Percentiles rank a stretch among this genome's conserved stretches.
Conservation (phyloP, 2,329 filamentous ascomycete species). For the Graphilbum sp. region DNA sequence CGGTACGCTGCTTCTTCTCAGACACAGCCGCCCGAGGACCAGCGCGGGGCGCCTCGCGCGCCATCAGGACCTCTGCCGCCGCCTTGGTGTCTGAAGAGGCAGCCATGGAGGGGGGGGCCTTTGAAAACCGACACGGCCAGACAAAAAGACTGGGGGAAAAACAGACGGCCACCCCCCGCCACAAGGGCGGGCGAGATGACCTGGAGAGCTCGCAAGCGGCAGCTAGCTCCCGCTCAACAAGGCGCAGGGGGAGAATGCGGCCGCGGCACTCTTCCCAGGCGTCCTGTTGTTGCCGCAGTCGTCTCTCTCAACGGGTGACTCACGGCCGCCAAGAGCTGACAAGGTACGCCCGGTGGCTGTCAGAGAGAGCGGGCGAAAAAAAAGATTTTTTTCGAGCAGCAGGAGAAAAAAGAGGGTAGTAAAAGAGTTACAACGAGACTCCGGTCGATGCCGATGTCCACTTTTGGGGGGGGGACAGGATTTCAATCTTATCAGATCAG, state of each 20-base stretch:
- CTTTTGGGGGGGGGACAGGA: neutral
- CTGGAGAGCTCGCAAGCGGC: neutral
- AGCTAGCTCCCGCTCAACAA: neutral
- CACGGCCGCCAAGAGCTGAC: too few species aligned
- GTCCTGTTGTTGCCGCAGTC: too few species aligned
- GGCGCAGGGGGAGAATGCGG: too few species aligned
- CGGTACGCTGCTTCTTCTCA: conserved; percentile 17
- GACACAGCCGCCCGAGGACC: neutral
- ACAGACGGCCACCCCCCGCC: neutral
- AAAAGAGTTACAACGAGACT: too few species aligned
- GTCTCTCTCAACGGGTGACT: too few species aligned
- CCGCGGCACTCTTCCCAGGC: too few species aligned
- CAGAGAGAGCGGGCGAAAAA: neutral
- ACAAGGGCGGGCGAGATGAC: neutral
- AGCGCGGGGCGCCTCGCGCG: neutral
- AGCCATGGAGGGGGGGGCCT: neutral
- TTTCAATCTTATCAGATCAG: neutral
- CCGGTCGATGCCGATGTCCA: too few species aligned
- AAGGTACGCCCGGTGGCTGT: too few species aligned
- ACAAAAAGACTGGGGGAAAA: neutral
- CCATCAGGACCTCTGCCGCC: neutral
- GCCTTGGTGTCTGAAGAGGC: neutral
- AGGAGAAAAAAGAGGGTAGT: too few species aligned
- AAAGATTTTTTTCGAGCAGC: too few species aligned
- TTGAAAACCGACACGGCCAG: neutral